Percentiles rank a stretch among this genome's conserved stretches.
These are phyloP conservation scores for Agapanthus africanus DNA, from an alignment of 106 monocot species.

Conservation along the genomic window DNA sequence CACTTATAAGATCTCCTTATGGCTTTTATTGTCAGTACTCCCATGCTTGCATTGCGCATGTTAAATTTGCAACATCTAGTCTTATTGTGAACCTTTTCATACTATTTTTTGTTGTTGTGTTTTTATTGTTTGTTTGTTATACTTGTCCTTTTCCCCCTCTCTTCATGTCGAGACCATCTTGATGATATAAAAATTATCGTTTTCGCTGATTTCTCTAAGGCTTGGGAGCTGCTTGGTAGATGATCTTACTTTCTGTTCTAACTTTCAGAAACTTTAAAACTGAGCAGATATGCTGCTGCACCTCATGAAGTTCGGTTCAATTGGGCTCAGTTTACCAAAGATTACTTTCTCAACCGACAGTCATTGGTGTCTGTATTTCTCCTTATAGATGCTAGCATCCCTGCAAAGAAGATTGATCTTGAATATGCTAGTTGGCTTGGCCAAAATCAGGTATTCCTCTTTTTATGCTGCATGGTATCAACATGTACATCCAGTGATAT, in stretches of 20 bases:
- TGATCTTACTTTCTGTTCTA: background rate
- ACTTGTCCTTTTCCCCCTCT: background rate
- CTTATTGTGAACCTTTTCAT: too few species aligned
- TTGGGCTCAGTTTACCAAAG: slow-evolving; percentile 86
- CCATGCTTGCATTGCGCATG: too few species aligned
- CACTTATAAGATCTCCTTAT: too few species aligned
- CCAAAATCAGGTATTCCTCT: slow-evolving; percentile 53
- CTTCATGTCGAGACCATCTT: background rate
- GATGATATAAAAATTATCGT: background rate
- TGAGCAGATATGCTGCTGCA: slow-evolving; percentile 83
- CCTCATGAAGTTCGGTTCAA: slow-evolving; percentile 60
- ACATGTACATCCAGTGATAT: background rate
- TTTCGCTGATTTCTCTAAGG: background rate
- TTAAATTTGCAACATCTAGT: too few species aligned
- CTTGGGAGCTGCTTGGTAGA: background rate
- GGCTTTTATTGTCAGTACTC: too few species aligned
- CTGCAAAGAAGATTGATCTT: slow-evolving; percentile 80
- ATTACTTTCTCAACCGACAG: slow-evolving; percentile 73
- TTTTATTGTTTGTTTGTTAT: background rate
- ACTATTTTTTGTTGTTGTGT: background rate
- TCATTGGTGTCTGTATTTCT: slow-evolving; percentile 82
- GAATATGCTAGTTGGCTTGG: slow-evolving; percentile 95
- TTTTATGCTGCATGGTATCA: background rate
- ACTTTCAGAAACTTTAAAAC: slow-evolving; percentile 3
- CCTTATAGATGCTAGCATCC: slow-evolving; percentile 59